phyloP scores from a whole-genome alignment of 225 moss, liverwort and hornwort species.

The Antitrichia curtipendula region DNA sequence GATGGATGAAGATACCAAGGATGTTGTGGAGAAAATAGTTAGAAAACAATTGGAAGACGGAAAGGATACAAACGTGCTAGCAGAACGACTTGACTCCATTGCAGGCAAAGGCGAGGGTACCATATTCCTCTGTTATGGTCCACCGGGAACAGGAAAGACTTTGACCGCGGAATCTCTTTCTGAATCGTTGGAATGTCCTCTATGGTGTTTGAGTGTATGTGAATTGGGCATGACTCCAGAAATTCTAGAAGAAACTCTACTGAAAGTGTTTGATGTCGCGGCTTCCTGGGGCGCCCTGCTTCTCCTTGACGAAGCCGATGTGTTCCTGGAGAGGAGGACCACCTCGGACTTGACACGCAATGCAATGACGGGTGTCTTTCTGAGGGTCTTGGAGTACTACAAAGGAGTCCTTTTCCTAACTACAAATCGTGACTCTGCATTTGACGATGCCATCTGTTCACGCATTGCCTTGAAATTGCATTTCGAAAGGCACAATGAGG shows the following conservation, averaged over 20 bases:
- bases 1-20: slow-evolving; percentile 17
- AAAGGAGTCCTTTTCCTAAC: slow-evolving; percentile 23
- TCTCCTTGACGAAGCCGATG: not conserved
- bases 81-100: not conserved
- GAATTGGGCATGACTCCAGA: not conserved
- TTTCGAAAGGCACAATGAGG: not conserved
- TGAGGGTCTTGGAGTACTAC: slow-evolving; percentile 12
- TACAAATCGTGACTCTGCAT: slow-evolving; percentile 4
- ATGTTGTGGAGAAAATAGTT: not conserved
- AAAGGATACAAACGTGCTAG: not conserved
- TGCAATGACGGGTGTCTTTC: slow-evolving; percentile 6
- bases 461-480: slow-evolving; percentile 12
- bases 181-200: slow-evolving; percentile 3
- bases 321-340: not conserved
- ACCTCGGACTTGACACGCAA: not conserved
- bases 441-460: slow-evolving; percentile 17
- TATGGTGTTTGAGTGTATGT: slow-evolving; percentile 17
- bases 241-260: not conserved
- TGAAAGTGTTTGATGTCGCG: not conserved
- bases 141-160: slow-evolving; percentile 34
- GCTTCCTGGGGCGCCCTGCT: not conserved
- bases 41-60: not conserved
- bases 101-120: slow-evolving; percentile 25
- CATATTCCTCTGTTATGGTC: slow-evolving; percentile 26
- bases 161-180: slow-evolving; percentile 26